Base-by-base conservation (phyloP, 2,329 filamentous ascomycete species). In the Trichoderma gracile region DNA sequence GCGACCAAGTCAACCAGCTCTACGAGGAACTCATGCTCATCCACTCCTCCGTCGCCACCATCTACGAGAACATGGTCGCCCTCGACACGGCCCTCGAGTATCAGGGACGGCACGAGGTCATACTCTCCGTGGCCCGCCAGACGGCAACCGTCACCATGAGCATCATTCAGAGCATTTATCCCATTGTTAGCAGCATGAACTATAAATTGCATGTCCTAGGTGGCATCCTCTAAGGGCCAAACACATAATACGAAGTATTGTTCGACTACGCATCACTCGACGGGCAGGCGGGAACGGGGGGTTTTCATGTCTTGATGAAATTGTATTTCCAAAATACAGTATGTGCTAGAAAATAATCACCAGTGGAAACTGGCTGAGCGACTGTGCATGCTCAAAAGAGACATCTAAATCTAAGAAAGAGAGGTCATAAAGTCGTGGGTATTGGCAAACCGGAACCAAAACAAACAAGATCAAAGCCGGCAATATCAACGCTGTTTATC, bases 311-410 rank as follows among this genome's bases (percentile, higher is more conserved):
- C 46, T 42, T 49, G 15, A 49, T 49, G 30, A 50, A 50, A 50
- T 10, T 38, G 27, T 54, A 40, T 54, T 52, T 21, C 42, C 46
- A 62, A 21, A 62, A 8, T 46, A 33, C 49, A 59, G 49, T 33
- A 27, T 54, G 53, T n/a, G 25, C 49, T 43, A 62, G 53, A 47
- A 38, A 62, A 62, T 54, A 23, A 45, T 53, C 42, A 25, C 61
- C 61, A 64, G 61, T 50, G 15, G 40, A 54, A 5, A 58, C 61
- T 64, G 61, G 61, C 33, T 64, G 38, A 64, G 38, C 19, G 61
- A 64, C 50, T 56, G 61, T 57, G 40, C 40, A 49, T 49, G 52
- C 60, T 53, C 14, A 25, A 15, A 15, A 59, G 14, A 49, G 33
- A 43, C 60, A 42, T 63, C 60, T 56, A 49, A 47, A 56, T 63